Evolutionary conservation across 345 rosid species (phyloP).

Genomic region (Clausena lansium): DNA sequence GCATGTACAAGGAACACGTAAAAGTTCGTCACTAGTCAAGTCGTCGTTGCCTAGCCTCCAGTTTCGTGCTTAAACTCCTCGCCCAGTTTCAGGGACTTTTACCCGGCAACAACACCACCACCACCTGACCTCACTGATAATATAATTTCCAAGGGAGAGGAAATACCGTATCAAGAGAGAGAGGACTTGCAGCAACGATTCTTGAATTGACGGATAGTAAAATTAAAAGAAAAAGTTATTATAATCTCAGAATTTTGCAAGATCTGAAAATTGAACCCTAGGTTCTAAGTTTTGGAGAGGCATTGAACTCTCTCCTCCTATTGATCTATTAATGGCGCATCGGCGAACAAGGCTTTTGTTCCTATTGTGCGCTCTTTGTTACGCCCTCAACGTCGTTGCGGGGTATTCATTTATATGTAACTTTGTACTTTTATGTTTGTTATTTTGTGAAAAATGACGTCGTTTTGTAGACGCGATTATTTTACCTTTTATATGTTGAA

Average conservation of each 20-base stretch:
- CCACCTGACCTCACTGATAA: background rate
- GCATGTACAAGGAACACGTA: slow-evolving; percentile 16
- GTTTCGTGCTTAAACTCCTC: background rate
- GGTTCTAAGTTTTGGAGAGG: slow-evolving; percentile 28
- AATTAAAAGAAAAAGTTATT: background rate
- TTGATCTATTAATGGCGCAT: slow-evolving; percentile 48
- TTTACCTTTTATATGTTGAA: background rate
- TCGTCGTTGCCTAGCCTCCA: slow-evolving; percentile 9
- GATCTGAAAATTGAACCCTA: slow-evolving; percentile 13
- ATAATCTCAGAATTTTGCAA: background rate
- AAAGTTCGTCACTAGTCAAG: background rate
- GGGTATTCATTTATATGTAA: slow-evolving; percentile 35
- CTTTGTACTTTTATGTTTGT: background rate
- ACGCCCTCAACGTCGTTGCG: slow-evolving; percentile 45
- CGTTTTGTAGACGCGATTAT: background rate
- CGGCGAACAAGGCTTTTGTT: slow-evolving; percentile 41
- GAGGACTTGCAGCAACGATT: background rate
- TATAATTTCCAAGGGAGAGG: too few relatives aligned
- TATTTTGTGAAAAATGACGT: background rate
- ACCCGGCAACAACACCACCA: background rate
- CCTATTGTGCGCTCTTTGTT: slow-evolving; percentile 51
- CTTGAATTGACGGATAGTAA: background rate
- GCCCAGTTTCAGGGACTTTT: background rate
- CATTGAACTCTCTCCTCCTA: slow-evolving; percentile 42
- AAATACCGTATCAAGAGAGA: background rate